Evolutionary conservation across 352 stramenopile genomes (phyloP).

Genomic region (Phytophthora meadii): DNA sequence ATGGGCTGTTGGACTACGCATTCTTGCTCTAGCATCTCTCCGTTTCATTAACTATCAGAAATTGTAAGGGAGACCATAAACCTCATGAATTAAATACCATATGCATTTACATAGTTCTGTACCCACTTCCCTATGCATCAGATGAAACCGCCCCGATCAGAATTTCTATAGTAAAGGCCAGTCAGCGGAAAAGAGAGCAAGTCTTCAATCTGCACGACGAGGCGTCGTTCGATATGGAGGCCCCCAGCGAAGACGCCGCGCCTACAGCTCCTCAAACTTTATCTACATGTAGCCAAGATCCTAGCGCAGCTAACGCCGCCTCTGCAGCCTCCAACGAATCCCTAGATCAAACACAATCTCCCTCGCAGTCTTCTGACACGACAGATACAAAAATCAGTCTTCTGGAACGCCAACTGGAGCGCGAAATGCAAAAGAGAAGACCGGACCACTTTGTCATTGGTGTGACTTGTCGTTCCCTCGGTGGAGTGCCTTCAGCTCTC

Average conservation of each 20-base stretch:
- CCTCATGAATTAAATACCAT: background rate
- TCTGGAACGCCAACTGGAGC: slow-evolving; percentile 50
- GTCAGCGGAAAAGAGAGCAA: slow-evolving; percentile 11
- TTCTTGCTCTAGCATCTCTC: slow-evolving; percentile 33
- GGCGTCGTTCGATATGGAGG: slow-evolving; percentile 21
- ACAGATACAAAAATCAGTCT: slow-evolving; percentile 7
- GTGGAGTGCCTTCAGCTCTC: slow-evolving; percentile 57
- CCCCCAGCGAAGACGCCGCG: slow-evolving; percentile 9
- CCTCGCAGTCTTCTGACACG: background rate
- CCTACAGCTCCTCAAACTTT: background rate
- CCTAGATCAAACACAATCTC: slow-evolving; percentile 8
- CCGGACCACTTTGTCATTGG: slow-evolving; percentile 79
- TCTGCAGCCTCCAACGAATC: background rate
- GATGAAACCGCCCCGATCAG: background rate
- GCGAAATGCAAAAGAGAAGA: slow-evolving; percentile 71
- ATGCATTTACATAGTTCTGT: background rate
- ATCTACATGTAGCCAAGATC: background rate
- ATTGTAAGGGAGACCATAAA: too few relatives aligned
- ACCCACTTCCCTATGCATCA: background rate
- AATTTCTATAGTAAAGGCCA: slow-evolving; percentile 11
- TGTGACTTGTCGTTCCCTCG: slow-evolving; percentile 75
- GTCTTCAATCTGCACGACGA: slow-evolving; percentile 2
- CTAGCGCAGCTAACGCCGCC: background rate
- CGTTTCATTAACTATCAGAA: slow-evolving; percentile 24
- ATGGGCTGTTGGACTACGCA: slow-evolving; percentile 33